phyloP scores from a whole-genome alignment of 495 filamentous ascomycete genomes.

The Cercophora scortea region DNA sequence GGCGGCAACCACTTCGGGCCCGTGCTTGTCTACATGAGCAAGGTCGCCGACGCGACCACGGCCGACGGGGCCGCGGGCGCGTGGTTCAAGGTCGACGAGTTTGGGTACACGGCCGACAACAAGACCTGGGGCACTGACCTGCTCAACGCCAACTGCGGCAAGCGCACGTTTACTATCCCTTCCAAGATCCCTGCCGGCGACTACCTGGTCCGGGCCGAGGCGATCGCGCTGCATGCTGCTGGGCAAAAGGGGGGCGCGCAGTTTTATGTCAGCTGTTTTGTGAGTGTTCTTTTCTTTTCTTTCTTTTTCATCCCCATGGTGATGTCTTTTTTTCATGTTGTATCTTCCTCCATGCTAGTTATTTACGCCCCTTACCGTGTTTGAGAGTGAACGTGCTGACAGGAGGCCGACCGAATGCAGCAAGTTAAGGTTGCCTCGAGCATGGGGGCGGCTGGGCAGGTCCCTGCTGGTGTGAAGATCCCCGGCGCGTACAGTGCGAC shows the following conservation, averaged over 20 bases:
- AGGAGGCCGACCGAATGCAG: constrained; percentile 4
- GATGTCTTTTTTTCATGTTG: no score
- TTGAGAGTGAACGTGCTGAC: no score
- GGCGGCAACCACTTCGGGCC: constrained; percentile 22
- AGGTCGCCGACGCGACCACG: constrained; percentile 32
- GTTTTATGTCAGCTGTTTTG: constrained; percentile 35
- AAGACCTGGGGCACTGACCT: constrained; percentile 20
- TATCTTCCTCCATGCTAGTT: no score
- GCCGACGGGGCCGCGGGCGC: constrained; percentile 23
- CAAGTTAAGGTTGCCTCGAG: constrained; percentile 37
- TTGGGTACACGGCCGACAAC: constrained; percentile 12
- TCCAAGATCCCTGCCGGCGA: constrained; percentile 33
- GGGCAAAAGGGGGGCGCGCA: constrained; percentile 34
- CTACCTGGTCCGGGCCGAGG: constrained; percentile 42
- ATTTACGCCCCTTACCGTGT: no score
- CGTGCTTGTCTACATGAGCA: constrained; percentile 36
- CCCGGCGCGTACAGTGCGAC: constrained; percentile 40
- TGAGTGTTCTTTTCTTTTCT: constrained; percentile 5
- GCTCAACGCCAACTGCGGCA: constrained; percentile 27
- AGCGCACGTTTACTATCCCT: constrained; percentile 35
- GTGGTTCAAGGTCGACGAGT: constrained; percentile 28
- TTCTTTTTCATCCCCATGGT: no score
- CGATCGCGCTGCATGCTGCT: constrained; percentile 41
- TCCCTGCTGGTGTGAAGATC: constrained; percentile 35
- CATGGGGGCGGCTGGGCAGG: constrained; percentile 23